These are phyloP conservation scores for Hydrangea macrophylla DNA, from an alignment of 148 eudicot genomes.

Conservation along the genomic window DNA sequence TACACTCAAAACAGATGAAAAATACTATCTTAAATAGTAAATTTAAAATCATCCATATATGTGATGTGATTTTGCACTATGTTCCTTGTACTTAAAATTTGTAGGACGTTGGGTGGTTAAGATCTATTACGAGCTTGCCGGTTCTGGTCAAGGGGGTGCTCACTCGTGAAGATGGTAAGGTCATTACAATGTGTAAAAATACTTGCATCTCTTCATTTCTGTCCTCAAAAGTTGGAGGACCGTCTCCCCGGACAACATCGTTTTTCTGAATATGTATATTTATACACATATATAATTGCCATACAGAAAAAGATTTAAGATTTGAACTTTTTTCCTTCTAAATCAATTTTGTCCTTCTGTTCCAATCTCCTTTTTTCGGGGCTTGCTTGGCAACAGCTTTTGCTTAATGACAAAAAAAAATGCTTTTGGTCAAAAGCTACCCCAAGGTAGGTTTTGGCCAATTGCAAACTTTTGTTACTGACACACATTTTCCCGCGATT, in stretches of 20 bases:
- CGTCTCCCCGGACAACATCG: no score
- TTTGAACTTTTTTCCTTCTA: not conserved
- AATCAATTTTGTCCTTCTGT: not conserved
- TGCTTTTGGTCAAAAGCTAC: no score
- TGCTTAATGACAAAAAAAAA: no score
- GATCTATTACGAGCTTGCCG: constrained; percentile 72
- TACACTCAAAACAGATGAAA: not conserved
- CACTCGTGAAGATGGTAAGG: constrained; percentile 74
- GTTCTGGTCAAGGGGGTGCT: constrained; percentile 80
- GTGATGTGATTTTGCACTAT: not conserved
- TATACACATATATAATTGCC: no score
- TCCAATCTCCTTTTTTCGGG: no score
- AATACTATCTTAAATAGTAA: not conserved
- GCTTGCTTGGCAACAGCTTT: no score
- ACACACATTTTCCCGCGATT: no score
- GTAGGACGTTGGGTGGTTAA: constrained; percentile 76
- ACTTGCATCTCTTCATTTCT: not conserved
- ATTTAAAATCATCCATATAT: constrained; percentile 5
- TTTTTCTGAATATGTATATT: no score
- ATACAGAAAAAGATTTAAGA: no score
- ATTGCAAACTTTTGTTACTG: no score
- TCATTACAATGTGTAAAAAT: not conserved
- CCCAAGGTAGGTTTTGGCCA: no score
- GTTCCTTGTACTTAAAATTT: constrained; percentile 8
- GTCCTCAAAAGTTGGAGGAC: not conserved